Conservation (phyloP, 1,284 basidiomycete species). For the Lentinula novae-zelandiae region DNA sequence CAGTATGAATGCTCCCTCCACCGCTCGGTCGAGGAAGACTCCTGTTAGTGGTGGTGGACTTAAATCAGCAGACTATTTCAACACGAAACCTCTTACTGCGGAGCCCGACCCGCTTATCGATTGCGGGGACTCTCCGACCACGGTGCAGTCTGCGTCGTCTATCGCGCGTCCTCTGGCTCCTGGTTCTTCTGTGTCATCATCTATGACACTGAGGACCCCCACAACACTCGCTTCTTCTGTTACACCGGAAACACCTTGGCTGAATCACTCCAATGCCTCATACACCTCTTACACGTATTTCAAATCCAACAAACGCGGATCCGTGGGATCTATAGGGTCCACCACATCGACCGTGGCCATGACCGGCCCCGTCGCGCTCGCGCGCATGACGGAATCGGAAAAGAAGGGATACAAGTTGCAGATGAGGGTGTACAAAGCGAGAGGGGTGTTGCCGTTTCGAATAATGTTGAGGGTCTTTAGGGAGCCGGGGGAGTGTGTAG, state of each 20-base stretch:
- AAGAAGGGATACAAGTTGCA: slow-evolving; percentile 55
- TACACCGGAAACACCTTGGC: not conserved
- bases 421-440: slow-evolving; percentile 54
- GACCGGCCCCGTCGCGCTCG: too few species aligned
- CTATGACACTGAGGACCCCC: not conserved
- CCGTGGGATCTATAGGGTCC: not conserved
- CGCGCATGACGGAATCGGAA: slow-evolving; percentile 40
- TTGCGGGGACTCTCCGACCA: not conserved
- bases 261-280: not conserved
- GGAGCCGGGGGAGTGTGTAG: slow-evolving; percentile 62
- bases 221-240: not conserved
- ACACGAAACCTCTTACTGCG: not conserved
- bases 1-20: not conserved
- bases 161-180: not conserved
- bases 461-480: slow-evolving; percentile 63
- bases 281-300: not conserved
- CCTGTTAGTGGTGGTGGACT: not conserved
- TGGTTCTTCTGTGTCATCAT: not conserved
- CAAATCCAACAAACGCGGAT: not conserved
- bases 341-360: not conserved
- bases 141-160: not conserved
- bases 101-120: slow-evolving; percentile 7
- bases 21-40: not conserved
- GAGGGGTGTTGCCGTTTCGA: slow-evolving; percentile 48
- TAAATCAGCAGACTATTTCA: slow-evolving; percentile 3